phyloP scores from a whole-genome alignment of 495 filamentous ascomycete genomes.

The Aspergillus cavernicola region DNA sequence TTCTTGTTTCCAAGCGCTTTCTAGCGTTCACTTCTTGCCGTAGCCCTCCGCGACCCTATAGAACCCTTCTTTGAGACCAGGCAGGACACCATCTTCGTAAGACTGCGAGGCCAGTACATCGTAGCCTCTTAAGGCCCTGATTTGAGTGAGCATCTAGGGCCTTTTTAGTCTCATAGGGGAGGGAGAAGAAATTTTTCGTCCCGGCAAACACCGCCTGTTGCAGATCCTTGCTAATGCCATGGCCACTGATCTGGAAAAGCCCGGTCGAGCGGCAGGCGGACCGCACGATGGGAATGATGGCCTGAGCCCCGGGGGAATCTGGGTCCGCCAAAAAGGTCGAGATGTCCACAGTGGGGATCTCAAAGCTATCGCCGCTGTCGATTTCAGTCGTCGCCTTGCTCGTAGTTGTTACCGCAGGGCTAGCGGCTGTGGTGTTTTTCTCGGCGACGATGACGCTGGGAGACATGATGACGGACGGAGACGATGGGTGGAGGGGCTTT shows the following conservation, averaged over 20 bases:
- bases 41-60: conserved; percentile 10
- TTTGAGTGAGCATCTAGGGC: conserved; percentile 17
- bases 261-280: conserved; percentile 30
- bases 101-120: conserved; percentile 24
- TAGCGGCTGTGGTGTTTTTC: too few relatives aligned
- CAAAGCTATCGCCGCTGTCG: neutral
- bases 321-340: conserved; percentile 29
- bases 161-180: conserved; percentile 26
- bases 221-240: conserved; percentile 23
- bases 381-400: neutral
- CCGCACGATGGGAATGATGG: conserved; percentile 21
- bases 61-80: conserved; percentile 34
- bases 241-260: conserved; percentile 36
- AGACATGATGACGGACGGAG: neutral
- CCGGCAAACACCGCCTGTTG: conserved; percentile 25
- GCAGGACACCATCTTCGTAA: conserved; percentile 20
- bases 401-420: neutral
- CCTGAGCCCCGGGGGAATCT: conserved; percentile 15
- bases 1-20: neutral
- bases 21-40: neutral
- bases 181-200: conserved; percentile 28
- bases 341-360: conserved; percentile 1
- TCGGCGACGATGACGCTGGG: too few relatives aligned
- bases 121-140: conserved; percentile 30
- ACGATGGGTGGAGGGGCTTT: neutral